Conservation (phyloP, 192 early-diverging fungal genomes). For the Oehlia diaphana region DNA sequence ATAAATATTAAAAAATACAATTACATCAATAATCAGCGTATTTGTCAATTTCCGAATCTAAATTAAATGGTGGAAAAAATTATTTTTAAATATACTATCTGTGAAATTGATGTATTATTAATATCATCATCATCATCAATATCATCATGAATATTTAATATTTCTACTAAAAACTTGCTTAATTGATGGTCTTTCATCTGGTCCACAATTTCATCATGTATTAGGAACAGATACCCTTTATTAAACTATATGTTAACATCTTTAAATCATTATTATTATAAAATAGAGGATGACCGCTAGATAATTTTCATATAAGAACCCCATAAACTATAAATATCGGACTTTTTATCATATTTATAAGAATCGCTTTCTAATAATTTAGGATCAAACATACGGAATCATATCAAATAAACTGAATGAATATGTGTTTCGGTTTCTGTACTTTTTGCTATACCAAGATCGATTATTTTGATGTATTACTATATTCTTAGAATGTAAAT, state of each 20-base stretch:
- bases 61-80: too few species aligned
- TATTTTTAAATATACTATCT: too few species aligned
- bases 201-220: background rate
- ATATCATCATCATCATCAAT: too few species aligned
- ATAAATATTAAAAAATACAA: too few species aligned
- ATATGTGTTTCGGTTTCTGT: background rate
- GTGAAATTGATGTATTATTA: too few species aligned
- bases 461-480: background rate
- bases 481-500: background rate
- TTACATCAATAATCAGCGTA: too few species aligned
- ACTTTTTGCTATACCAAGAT: background rate
- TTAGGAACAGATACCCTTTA: background rate
- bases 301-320: background rate
- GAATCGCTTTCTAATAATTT: background rate
- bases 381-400: slow-evolving; percentile 1
- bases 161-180: background rate
- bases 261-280: background rate
- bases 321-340: slow-evolving; percentile 1
- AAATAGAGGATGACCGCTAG: background rate
- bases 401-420: background rate
- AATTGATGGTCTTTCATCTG: background rate
- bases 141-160: too few species aligned
- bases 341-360: background rate
- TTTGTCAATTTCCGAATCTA: too few species aligned
- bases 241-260: background rate